Evolutionary conservation across 2,329 filamentous ascomycete species (phyloP).

Genomic region (Nemania serpens): DNA sequence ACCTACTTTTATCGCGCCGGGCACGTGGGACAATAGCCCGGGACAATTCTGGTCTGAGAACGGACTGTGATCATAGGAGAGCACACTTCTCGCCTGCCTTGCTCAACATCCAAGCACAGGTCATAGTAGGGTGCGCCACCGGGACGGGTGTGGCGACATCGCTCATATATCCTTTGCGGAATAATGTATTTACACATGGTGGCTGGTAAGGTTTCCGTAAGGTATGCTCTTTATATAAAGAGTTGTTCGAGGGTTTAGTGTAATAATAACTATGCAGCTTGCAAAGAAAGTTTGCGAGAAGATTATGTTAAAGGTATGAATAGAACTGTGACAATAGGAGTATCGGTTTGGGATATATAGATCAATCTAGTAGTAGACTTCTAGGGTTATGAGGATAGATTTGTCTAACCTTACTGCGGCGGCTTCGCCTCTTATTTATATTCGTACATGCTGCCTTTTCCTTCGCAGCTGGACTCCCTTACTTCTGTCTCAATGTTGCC

Average conservation of each 20-base stretch:
- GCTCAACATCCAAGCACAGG: background rate
- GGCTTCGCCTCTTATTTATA: background rate
- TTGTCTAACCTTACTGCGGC: background rate
- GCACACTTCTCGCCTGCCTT: background rate
- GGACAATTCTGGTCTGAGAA: background rate
- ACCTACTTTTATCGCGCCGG: background rate
- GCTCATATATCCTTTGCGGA: conserved; percentile 1
- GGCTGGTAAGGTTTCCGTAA: background rate
- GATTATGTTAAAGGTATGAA: conserved; percentile 1
- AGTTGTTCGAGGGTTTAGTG: background rate
- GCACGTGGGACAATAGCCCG: background rate
- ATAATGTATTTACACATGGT: background rate
- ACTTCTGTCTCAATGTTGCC: background rate
- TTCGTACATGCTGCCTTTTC: background rate
- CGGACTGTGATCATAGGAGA: background rate
- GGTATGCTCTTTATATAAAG: background rate
- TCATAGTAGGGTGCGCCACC: background rate
- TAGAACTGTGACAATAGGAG: background rate
- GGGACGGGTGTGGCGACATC: background rate
- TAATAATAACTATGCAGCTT: background rate
- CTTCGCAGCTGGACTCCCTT: background rate
- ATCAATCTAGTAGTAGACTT: background rate
- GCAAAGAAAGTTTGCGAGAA: background rate
- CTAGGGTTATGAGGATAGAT: background rate
- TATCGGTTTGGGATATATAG: background rate